phyloP scores from a whole-genome alignment of 768 basidiomycete genomes.

The Auriscalpium vulgare region DNA sequence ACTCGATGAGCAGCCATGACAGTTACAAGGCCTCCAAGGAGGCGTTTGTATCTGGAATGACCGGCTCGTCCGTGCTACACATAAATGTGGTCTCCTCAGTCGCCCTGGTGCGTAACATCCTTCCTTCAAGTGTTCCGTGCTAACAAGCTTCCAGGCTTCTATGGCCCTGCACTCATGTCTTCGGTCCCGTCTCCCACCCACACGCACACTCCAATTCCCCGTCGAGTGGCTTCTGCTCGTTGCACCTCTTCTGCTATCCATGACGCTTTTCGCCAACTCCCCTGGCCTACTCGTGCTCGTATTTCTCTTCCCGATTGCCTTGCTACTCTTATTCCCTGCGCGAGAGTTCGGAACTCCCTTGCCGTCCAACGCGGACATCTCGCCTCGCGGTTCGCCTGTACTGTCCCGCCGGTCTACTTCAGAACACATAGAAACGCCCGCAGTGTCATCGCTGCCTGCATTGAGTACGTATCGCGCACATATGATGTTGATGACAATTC shows the following conservation, averaged over 20 bases:
- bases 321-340: conserved; percentile 35
- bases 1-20: neutral
- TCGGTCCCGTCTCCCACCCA: conserved; percentile 37
- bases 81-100: conserved; percentile 63
- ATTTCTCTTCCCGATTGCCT: conserved; percentile 37
- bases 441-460: conserved; percentile 50
- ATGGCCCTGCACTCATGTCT: conserved; percentile 62
- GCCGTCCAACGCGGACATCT: conserved; percentile 33
- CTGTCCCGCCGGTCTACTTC: conserved; percentile 7
- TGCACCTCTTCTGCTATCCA: conserved; percentile 70
- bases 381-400: conserved; percentile 15
- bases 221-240: conserved; percentile 58
- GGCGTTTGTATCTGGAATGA: conserved; percentile 68
- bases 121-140: neutral
- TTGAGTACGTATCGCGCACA: conserved; percentile 86
- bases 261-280: conserved; percentile 64
- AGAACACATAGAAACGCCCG: neutral
- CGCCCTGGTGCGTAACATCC: conserved; percentile 46
- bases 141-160: conserved; percentile 43
- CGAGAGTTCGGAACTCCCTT: conserved; percentile 40
- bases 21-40: conserved; percentile 75
- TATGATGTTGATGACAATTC: conserved; percentile 89
- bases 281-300: conserved; percentile 45
- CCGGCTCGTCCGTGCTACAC: conserved; percentile 60
- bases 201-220: conserved; percentile 40